Evolutionary conservation across 1,139 yeast species (phyloP), one percentile per base, ranked within the genome.

Genomic region (Hanseniaspora uvarum): DNA sequence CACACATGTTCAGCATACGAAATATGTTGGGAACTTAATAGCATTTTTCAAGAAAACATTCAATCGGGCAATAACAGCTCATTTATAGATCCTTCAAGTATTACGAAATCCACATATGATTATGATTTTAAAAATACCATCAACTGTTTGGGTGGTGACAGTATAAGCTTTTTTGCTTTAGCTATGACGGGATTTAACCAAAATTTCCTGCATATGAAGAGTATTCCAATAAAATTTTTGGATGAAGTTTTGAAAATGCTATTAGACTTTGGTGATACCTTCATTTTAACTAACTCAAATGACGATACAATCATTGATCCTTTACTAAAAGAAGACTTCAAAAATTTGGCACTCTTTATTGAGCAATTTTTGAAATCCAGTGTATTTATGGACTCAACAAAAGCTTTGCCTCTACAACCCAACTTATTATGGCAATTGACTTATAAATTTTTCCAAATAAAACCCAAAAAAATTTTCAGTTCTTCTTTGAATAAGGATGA

Each of bases 321-420:
- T 4, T 21, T 43, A 12, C 16, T 50, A n/a, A 43, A 43, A n/a
- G 53, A 50, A 36, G 53, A 50, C 38, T 50, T 43, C 19, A 37
- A 37, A 28, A 50, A 50, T 24, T 23, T 50, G 7, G 48, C 39
- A 21, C 16, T 44, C 0, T 50, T 50, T 23, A 26, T 36, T 12
- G 39, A 50, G 5, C 38, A 50, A 12, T 14, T 30, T 23, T 12
- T 43, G n/a, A 43, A 14, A 16, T 21, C 30, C 1, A 19, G 26
- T 30, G 36, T 23, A 1, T 24, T 37, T 18, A 24, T 30, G 19
- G 49, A 50, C 19, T n/a, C 14, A 3, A 19, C 30, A 5, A 36
- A 37, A 14, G 53, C 53, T 5, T n/a, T 50, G 6, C 48, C 53
- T 4, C 21, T 50, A 11, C 45, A 43, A 10, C 53, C 53, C 11